These are phyloP conservation scores for Verticillium tricorpus DNA, from an alignment of 2,329 filamentous ascomycete species.

Conservation along the genomic window DNA sequence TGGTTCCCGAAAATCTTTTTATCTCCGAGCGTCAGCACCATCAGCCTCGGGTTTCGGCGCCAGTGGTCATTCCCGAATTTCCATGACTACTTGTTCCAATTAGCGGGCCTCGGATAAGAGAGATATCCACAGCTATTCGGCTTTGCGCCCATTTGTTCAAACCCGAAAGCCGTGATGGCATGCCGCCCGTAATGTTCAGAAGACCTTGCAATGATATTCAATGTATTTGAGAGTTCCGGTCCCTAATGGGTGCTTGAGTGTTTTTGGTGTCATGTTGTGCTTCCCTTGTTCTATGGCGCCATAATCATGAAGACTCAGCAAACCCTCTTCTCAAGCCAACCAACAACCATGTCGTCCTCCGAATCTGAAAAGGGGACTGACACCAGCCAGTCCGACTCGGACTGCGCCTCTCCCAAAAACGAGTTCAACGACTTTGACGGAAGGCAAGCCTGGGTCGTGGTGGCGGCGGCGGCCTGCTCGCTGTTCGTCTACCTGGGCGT, in stretches of 20 bases:
- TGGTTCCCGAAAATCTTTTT: not conserved
- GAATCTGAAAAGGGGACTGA: not conserved
- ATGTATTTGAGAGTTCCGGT: not conserved
- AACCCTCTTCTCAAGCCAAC: not conserved
- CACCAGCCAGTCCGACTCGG: not conserved
- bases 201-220: not conserved
- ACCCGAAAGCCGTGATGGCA: not conserved
- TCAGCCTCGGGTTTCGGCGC: not conserved
- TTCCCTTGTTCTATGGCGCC: not conserved
- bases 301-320: not conserved
- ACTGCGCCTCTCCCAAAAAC: not conserved
- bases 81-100: not conserved
- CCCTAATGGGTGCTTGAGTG: not conserved
- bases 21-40: not conserved
- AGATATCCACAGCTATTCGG: not conserved
- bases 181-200: not conserved
- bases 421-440: not conserved
- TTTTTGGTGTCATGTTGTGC: not conserved
- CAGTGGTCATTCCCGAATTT: not conserved
- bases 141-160: not conserved
- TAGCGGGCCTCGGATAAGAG: not conserved
- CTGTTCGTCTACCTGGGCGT: conserved; percentile 23
- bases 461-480: conserved; percentile 16
- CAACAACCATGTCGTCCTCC: not conserved
- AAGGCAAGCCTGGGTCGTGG: conserved; percentile 18